A percentile compares a stretch with the other conserved stretches of the same genome.
Evolutionary conservation across 495 filamentous ascomycete species (phyloP).

Genomic region (Trichoderma gamsii): DNA sequence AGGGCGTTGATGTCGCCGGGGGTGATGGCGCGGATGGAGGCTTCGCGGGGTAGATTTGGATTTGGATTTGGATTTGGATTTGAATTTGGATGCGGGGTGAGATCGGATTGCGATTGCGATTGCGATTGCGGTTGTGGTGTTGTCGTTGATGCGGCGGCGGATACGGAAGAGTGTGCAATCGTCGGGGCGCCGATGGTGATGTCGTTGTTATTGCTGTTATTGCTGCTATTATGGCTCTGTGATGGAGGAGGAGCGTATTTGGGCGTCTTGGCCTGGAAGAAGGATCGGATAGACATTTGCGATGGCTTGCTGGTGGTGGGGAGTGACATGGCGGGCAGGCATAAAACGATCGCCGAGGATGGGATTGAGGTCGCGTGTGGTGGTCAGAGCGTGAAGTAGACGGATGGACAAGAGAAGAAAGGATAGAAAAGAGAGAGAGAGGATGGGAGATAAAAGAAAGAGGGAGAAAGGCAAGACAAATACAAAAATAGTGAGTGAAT

Average conservation of each 20-base stretch:
- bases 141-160: not conserved
- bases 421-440: not conserved
- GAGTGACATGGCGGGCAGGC: slow-evolving; percentile 25
- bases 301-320: slow-evolving; percentile 26
- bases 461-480: not conserved
- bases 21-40: slow-evolving; percentile 53
- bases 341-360: slow-evolving; percentile 16
- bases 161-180: too few relatives aligned
- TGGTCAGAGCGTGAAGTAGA: not conserved
- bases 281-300: slow-evolving; percentile 47
- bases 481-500: not conserved
- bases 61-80: slow-evolving; percentile 4
- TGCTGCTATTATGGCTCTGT: not conserved
- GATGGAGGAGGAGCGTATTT: slow-evolving; percentile 38
- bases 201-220: slow-evolving; percentile 16
- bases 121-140: slow-evolving; percentile 9
- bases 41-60: slow-evolving; percentile 39
- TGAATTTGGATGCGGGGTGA: not conserved
- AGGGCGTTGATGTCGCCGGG: slow-evolving; percentile 64
- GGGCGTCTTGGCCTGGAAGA: slow-evolving; percentile 39
- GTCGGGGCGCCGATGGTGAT: slow-evolving; percentile 17
- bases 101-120: not conserved
- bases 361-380: not conserved
- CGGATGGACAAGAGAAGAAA: not conserved
- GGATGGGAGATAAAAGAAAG: not conserved